Evolutionary conservation across 2,329 filamentous ascomycete species (phyloP).

Genomic region (Tolypocladium amazonense): DNA sequence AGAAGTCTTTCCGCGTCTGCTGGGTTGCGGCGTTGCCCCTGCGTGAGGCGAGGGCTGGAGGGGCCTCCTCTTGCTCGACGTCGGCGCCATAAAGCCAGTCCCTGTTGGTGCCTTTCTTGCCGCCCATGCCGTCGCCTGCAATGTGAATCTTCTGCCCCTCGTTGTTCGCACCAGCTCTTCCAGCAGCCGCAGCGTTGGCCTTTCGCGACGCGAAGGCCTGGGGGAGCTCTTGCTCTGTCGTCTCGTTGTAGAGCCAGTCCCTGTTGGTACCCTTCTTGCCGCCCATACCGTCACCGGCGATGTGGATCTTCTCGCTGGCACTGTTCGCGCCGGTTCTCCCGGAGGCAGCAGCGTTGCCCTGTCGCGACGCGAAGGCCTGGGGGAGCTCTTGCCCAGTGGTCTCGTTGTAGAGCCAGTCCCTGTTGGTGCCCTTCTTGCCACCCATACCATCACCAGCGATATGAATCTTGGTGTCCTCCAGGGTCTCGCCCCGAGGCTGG

Average conservation of each 20-base stretch:
- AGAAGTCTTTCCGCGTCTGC: slow-evolving; percentile 23
- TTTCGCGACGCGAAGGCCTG: slow-evolving; percentile 18
- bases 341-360: slow-evolving; percentile 14
- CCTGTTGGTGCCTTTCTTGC: slow-evolving; percentile 39
- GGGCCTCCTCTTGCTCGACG: slow-evolving; percentile 28
- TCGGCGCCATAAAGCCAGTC: slow-evolving; percentile 50
- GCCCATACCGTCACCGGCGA: slow-evolving; percentile 55
- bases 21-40: slow-evolving; percentile 17
- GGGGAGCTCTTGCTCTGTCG: slow-evolving; percentile 13
- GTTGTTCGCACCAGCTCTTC: slow-evolving; percentile 8
- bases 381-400: slow-evolving; percentile 20
- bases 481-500: slow-evolving; percentile 33
- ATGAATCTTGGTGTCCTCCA: slow-evolving; percentile 25
- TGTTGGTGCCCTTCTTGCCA: slow-evolving; percentile 40
- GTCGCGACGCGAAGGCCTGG: slow-evolving; percentile 15
- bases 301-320: slow-evolving; percentile 35
- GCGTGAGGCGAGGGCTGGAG: slow-evolving; percentile 15
- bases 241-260: slow-evolving; percentile 41
- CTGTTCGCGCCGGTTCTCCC: slow-evolving; percentile 8
- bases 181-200: slow-evolving; percentile 12
- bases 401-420: slow-evolving; percentile 50
- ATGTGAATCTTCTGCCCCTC: slow-evolving; percentile 37
- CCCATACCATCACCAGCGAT: slow-evolving; percentile 59
- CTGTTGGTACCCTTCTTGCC: slow-evolving; percentile 41
- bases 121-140: slow-evolving; percentile 55